Base-by-base conservation (phyloP, 768 basidiomycete genomes). In the Trametes coccinea region DNA sequence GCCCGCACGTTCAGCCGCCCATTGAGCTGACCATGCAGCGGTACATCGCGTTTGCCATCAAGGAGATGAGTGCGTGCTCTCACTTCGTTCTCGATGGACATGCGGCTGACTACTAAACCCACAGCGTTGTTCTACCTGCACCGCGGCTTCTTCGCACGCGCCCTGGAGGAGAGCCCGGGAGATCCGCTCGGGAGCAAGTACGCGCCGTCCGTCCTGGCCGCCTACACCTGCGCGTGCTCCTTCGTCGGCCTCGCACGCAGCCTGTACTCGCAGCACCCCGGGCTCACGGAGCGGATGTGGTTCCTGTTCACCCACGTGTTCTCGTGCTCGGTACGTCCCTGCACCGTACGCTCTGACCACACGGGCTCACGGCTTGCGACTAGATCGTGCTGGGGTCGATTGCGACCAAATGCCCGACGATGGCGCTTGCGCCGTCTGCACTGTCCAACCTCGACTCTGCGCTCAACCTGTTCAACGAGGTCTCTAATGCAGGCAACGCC, bases 161-260 rank as follows among this genome's bases (percentile, higher is more conserved):
- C 87, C 0, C 71, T 90, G 57, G 85, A 86, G 66, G 87, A 88
- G 62, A 80, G 72, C 58, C 82, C 85, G 0, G 74, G 71, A 6
- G 87, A 90, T 70, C 86, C 87, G 4, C 83, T 89, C 75, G 83
- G 85, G 3, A 86, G 85, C 77, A 87, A 83, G 69, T 90, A 84
- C 67, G 82, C 83, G 4, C 83, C 79, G 17, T 89, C 87, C 4
- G 86, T 89, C 5, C 72, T 90, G 51, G 85, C 87, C 1, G 87
- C 86, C 2, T 87, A 89, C 71, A 79, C 77, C n/a, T 85, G 86
- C 62, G 87, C 88, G 27, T 86, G 85, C 59, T 80, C 86, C 11
- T 88, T 86, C 68, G 83, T 89, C 31, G 87, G 85, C 13, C 74
- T 88, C 64, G 80, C 87, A 50, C 81, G 83, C 61, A 87, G 84